Percentiles rank a stretch among this genome's conserved stretches.
phyloP scores from a whole-genome alignment of 495 filamentous ascomycete species.

The Xylaria palmicola region DNA sequence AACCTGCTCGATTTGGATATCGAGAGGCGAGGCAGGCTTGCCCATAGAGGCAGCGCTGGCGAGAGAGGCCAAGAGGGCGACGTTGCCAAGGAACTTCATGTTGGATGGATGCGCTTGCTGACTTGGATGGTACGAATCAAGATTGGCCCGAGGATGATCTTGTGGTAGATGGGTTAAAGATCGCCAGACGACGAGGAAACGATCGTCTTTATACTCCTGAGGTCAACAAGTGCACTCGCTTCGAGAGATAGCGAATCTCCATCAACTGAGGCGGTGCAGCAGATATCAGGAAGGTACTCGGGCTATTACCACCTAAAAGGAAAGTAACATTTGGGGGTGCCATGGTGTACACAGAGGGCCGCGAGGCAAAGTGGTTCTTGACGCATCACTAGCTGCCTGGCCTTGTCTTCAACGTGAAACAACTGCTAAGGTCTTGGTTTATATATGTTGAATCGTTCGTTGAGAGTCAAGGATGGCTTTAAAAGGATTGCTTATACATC shows the following conservation, averaged over 20 bases:
- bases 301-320: constrained; percentile 12
- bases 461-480: background rate
- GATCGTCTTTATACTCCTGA: constrained; percentile 12
- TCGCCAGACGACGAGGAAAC: constrained; percentile 5
- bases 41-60: constrained; percentile 44
- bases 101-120: constrained; percentile 14
- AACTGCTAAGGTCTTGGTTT: background rate
- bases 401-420: background rate
- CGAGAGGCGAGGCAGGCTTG: constrained; percentile 45
- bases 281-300: constrained; percentile 17
- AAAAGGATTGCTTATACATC: background rate
- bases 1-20: constrained; percentile 52
- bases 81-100: constrained; percentile 38
- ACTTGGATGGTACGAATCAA: background rate
- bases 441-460: background rate
- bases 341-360: background rate
- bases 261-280: background rate
- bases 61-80: constrained; percentile 44
- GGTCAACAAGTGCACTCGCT: background rate
- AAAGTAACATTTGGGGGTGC: constrained; percentile 14
- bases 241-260: constrained; percentile 11
- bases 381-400: constrained; percentile 2
- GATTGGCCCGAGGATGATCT: constrained; percentile 3
- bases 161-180: constrained; percentile 13
- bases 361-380: background rate